phyloP scores from a whole-genome alignment of 495 filamentous ascomycete species.

The Penicillium maclennaniae region DNA sequence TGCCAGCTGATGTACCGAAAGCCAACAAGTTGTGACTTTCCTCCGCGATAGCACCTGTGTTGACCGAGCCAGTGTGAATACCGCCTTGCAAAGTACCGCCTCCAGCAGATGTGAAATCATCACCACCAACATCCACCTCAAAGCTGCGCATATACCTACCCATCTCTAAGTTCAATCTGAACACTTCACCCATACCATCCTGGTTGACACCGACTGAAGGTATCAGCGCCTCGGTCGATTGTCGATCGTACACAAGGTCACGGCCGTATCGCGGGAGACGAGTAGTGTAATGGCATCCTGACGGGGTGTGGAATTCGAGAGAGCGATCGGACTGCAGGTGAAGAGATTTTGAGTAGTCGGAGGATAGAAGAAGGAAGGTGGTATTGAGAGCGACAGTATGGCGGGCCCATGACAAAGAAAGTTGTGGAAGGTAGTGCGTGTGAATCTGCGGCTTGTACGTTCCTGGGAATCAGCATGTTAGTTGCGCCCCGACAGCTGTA shows the following conservation, averaged over 20 bases:
- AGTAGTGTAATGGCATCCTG: conserved; percentile 81
- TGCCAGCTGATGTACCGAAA: conserved; percentile 93
- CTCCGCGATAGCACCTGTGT: conserved; percentile 84
- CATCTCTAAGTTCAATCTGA: conserved; percentile 82
- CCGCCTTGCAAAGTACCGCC: conserved; percentile 75
- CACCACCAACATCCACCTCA: conserved; percentile 80
- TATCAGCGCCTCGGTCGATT: conserved; percentile 81
- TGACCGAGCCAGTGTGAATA: conserved; percentile 77
- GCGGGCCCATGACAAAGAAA: conserved; percentile 86
- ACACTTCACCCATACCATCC: conserved; percentile 86
- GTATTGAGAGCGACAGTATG: conserved; percentile 93
- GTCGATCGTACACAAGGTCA: conserved; percentile 79
- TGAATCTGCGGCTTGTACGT: conserved; percentile 97
- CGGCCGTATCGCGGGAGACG: conserved; percentile 89
- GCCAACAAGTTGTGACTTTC: conserved; percentile 86
- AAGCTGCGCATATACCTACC: conserved; percentile 84
- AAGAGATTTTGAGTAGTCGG: conserved; percentile 90
- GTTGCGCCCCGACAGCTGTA: conserved; percentile 7
- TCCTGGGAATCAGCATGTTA: conserved; percentile 37
- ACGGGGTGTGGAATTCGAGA: conserved; percentile 90
- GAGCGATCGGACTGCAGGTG: conserved; percentile 90
- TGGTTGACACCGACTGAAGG: conserved; percentile 83
- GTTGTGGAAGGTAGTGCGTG: conserved; percentile 86
- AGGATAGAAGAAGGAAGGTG: conserved; percentile 86
- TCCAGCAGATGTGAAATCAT: conserved; percentile 61